Conservation (phyloP, 768 basidiomycete genomes). For the Lactarius hengduanensis region DNA sequence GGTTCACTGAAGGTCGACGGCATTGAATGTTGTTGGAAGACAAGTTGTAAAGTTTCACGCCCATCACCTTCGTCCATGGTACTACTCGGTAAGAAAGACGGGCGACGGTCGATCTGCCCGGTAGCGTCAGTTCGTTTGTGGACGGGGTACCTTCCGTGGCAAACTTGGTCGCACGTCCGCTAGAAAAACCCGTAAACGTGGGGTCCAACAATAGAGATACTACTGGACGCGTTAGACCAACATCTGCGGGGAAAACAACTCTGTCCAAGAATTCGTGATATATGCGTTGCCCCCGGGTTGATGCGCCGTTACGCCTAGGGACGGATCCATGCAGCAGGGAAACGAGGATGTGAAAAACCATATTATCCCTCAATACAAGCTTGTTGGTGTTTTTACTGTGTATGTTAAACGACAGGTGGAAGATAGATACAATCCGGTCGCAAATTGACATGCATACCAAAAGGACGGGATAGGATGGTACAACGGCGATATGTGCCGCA, state of each 20-base stretch:
- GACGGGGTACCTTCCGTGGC: neutral
- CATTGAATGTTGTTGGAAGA: neutral
- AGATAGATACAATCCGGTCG: constrained; percentile 26
- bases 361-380: neutral
- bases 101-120: neutral
- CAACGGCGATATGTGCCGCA: constrained; percentile 19
- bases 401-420: constrained; percentile 7
- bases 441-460: constrained; percentile 19
- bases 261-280: neutral
- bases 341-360: neutral
- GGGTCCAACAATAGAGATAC: neutral
- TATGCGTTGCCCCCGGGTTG: neutral
- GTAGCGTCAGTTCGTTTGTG: neutral
- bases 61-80: neutral
- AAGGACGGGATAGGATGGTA: constrained; percentile 24
- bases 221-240: neutral
- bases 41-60: neutral
- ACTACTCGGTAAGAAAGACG: neutral
- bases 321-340: neutral
- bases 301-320: neutral
- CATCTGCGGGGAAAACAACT: neutral
- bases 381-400: constrained; percentile 15
- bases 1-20: neutral
- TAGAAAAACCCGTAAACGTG: neutral
- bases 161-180: neutral